These are phyloP conservation scores for Collariella sp. DNA, from an alignment of 495 filamentous ascomycete species.

Conservation along the genomic window DNA sequence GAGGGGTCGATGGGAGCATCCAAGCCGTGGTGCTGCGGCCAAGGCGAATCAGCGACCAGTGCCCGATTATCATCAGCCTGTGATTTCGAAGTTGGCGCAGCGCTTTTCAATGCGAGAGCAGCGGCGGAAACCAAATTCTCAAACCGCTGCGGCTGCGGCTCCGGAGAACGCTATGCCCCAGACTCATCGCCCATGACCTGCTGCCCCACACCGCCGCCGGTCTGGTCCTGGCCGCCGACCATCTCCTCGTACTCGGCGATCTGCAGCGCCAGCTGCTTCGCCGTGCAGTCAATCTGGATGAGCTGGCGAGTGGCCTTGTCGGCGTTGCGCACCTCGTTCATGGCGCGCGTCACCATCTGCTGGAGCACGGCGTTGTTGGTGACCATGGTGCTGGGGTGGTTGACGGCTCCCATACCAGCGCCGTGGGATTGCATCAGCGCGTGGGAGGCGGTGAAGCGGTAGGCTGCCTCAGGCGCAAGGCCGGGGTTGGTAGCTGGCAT, in stretches of 20 bases:
- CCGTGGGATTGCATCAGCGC: slow-evolving; percentile 12
- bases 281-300: slow-evolving; percentile 34
- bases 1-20: no score
- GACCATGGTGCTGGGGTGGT: slow-evolving; percentile 18
- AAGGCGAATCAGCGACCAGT: no score
- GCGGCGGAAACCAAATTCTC: not conserved
- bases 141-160: not conserved
- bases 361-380: slow-evolving; percentile 32
- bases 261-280: slow-evolving; percentile 38
- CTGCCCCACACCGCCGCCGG: slow-evolving; percentile 14
- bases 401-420: slow-evolving; percentile 9
- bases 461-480: slow-evolving; percentile 21
- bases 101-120: no score
- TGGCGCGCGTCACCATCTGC: slow-evolving; percentile 31
- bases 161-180: slow-evolving; percentile 13
- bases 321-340: slow-evolving; percentile 33
- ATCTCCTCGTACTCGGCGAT: slow-evolving; percentile 37
- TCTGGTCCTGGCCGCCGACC: slow-evolving; percentile 11
- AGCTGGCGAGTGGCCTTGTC: slow-evolving; percentile 34
- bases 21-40: no score
- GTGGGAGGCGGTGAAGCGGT: slow-evolving; percentile 18
- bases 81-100: no score
- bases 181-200: slow-evolving; percentile 25
- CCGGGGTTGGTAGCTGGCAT: slow-evolving; percentile 11
- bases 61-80: no score